Percentiles rank a stretch among this genome's conserved stretches.
Conservation (phyloP, 257 asterid genomes). For the Perilla frutescens region DNA sequence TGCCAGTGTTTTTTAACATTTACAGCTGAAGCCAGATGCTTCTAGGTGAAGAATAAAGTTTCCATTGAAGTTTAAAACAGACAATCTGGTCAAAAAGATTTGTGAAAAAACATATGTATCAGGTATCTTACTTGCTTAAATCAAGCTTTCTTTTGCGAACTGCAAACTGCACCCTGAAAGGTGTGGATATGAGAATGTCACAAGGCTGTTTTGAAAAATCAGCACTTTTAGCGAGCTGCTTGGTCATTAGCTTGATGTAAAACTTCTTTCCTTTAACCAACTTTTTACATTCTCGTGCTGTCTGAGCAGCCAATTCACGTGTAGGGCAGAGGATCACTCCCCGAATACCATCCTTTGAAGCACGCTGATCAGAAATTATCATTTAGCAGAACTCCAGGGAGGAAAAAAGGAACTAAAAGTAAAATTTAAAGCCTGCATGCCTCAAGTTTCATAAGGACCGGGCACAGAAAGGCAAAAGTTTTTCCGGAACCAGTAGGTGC, state of each 20-base stretch:
- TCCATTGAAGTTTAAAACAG: background rate
- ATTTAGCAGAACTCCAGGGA: slow-evolving; percentile 34
- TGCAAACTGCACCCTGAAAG: slow-evolving; percentile 74
- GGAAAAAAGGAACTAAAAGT: background rate
- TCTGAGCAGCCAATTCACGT: slow-evolving; percentile 97
- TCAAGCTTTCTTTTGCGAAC: slow-evolving; percentile 83
- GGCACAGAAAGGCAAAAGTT: slow-evolving; percentile 87
- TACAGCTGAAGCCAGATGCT: slow-evolving; percentile 22
- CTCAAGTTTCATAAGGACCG: slow-evolving; percentile 83
- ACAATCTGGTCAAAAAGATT: slow-evolving; percentile 3
- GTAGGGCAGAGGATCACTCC: slow-evolving; percentile 94
- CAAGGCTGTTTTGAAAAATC: slow-evolving; percentile 85
- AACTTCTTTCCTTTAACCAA: slow-evolving; percentile 82
- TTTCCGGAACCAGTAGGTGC: slow-evolving; percentile 99
- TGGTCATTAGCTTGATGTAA: slow-evolving; percentile 82
- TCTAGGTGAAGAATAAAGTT: background rate
- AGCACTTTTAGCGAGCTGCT: slow-evolving; percentile 78
- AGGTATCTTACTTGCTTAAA: slow-evolving; percentile 75
- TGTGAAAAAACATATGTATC: background rate
- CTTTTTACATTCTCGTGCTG: slow-evolving; percentile 92
- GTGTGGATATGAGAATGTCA: slow-evolving; percentile 93
- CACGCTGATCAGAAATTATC: slow-evolving; percentile 54
- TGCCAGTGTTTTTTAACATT: background rate
- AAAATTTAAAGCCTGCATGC: slow-evolving; percentile 38
- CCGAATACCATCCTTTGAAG: slow-evolving; percentile 79